Conservation (phyloP, 164 flowering plant genomes). For the Umbilicus rupestris region DNA sequence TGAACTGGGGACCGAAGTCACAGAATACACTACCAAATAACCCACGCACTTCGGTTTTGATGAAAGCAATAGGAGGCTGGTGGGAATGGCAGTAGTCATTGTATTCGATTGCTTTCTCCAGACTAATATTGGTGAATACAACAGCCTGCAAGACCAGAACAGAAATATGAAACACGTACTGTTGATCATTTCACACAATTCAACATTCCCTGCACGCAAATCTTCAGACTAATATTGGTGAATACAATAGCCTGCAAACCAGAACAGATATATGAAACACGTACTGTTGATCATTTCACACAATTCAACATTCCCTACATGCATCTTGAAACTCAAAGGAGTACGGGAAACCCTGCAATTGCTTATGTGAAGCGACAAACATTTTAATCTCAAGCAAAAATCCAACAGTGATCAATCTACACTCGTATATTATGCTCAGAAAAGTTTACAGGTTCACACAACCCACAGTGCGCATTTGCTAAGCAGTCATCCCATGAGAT, state of each 20-base stretch:
- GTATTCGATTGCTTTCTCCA: constrained; percentile 60
- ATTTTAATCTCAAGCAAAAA: too few species aligned
- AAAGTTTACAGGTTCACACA: too few species aligned
- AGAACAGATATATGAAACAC: constrained; percentile 16
- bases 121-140: constrained; percentile 61
- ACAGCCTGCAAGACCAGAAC: constrained; percentile 49
- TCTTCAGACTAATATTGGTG: constrained; percentile 51
- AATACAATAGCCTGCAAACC: constrained; percentile 69
- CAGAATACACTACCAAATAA: constrained; percentile 77
- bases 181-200: constrained; percentile 7
- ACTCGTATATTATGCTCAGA: too few species aligned
- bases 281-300: not conserved
- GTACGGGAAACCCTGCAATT: too few species aligned
- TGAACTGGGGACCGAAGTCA: constrained; percentile 79
- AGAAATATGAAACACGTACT: constrained; percentile 15
- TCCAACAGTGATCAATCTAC: too few species aligned
- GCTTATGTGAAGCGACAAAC: too few species aligned
- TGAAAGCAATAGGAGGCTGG: constrained; percentile 73
- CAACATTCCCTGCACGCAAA: too few species aligned
- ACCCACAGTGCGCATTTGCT: too few species aligned
- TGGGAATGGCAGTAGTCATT: constrained; percentile 68
- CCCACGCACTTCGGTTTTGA: constrained; percentile 76
- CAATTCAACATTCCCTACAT: too few species aligned
- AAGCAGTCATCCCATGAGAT: not conserved
- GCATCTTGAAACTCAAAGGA: too few species aligned